Evolutionary conservation across 768 basidiomycete genomes (phyloP), one percentile per base, ranked within the genome.

Genomic region (Tulasnella sp.): DNA sequence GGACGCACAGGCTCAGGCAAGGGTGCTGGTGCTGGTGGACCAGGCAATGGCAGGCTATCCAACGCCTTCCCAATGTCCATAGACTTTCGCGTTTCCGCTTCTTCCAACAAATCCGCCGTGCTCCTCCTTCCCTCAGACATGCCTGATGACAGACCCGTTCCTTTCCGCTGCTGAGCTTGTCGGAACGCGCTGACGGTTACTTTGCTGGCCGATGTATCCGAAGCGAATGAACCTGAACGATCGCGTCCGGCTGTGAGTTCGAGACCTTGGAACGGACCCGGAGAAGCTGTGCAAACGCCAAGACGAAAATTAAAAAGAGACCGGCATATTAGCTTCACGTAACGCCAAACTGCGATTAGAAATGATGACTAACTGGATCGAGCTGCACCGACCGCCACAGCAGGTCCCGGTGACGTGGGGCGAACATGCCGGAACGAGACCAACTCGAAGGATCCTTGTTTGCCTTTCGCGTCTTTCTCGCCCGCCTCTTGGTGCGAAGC

Each of bases 101-200:
- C 69, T n/a, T 48, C 69, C 67, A 73, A 77, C 29, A 70, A 32
- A 11, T 77, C 69, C 16, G 55, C 75, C 16, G 75, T 76, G 57
- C 75, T 76, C 61, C 46, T 77, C 44, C 69, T 44, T 32, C 42
- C 37, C 37, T 61, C 74, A 39, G 74, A 37, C 26, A 26, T 6
- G 9, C 29, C 44, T 3, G 37, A 75, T 0, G 42, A 67, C 15
- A 75, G 13, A 15, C 46, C 39, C 32, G 77, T 70, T 57, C 70
- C 75, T 20, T 51, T 40, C 32, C 78, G 32, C 42, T 77, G 77
- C 42, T 72, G 69, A n/a, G 79, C 79, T 74, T 79, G 79, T 32
- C 79, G 77, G 78, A 79, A 79, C 13, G 79, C 79, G 26, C 55
- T 72, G 16, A 74, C 79, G 10, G 79, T 79, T 1, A 39, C 32